Evolutionary conservation across 2,329 filamentous ascomycete species (phyloP).

Genomic region (Apiospora sp.): DNA sequence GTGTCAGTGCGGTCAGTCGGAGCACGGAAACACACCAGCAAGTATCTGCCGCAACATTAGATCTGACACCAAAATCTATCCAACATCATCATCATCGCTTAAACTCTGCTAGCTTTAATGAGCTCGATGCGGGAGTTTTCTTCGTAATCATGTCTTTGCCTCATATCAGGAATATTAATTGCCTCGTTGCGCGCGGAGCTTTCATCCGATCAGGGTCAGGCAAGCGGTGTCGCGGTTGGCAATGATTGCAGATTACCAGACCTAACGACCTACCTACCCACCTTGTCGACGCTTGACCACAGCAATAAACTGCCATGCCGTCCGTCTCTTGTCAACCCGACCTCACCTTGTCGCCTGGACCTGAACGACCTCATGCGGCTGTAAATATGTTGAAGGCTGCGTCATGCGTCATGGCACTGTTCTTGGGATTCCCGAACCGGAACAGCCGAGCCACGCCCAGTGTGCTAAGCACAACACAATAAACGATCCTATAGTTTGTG

Average conservation of each 20-base stretch:
- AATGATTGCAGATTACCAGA: not conserved
- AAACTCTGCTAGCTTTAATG: not conserved
- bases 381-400: not conserved
- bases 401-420: not conserved
- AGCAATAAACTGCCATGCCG: not conserved
- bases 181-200: not conserved
- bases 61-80: slow-evolving; percentile 2
- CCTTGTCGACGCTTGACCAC: not conserved
- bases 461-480: not conserved
- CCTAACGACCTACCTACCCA: not conserved
- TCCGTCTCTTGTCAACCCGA: not conserved
- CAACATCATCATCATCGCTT: slow-evolving; percentile 13
- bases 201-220: not conserved
- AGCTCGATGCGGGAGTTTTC: not conserved
- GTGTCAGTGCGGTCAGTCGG: slow-evolving; percentile 11
- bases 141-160: not conserved
- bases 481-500: slow-evolving; percentile 4
- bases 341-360: not conserved
- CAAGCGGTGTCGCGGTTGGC: slow-evolving; percentile 9
- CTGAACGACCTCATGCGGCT: not conserved
- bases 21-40: slow-evolving; percentile 17
- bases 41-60: slow-evolving; percentile 10
- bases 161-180: not conserved
- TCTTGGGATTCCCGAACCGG: not conserved
- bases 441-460: not conserved